phyloP scores from a whole-genome alignment of 495 filamentous ascomycete species.

The Hypoxylon fuscum region DNA sequence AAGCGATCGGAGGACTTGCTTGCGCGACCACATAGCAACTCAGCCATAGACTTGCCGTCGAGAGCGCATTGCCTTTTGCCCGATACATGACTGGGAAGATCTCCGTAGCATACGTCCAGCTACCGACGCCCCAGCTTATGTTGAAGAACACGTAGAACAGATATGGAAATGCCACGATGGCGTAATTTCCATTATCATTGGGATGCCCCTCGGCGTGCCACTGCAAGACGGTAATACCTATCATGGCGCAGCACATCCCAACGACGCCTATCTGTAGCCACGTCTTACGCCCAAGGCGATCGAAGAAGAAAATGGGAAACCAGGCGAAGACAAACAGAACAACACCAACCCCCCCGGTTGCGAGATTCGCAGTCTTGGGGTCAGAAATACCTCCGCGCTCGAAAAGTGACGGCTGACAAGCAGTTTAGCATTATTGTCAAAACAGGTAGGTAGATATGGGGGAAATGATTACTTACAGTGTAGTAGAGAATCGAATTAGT shows the following conservation, averaged over 20 bases:
- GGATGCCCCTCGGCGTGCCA: slow-evolving; percentile 36
- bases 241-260: slow-evolving; percentile 39
- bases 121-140: slow-evolving; percentile 44
- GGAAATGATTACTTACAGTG: slow-evolving; percentile 8
- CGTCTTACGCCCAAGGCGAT: slow-evolving; percentile 38
- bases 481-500: slow-evolving; percentile 44
- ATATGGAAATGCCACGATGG: slow-evolving; percentile 44
- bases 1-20: slow-evolving; percentile 31
- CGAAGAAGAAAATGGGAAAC: slow-evolving; percentile 39
- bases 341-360: slow-evolving; percentile 38
- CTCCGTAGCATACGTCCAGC: slow-evolving; percentile 44
- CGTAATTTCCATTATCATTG: slow-evolving; percentile 29
- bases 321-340: slow-evolving; percentile 38
- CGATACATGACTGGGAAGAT: slow-evolving; percentile 39
- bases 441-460: not conserved
- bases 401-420: slow-evolving; percentile 31
- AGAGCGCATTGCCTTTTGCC: slow-evolving; percentile 33
- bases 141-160: slow-evolving; percentile 44
- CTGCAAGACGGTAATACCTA: slow-evolving; percentile 37
- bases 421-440: not conserved
- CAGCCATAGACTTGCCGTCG: slow-evolving; percentile 36
- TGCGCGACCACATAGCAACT: slow-evolving; percentile 37
- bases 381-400: slow-evolving; percentile 39
- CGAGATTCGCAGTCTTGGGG: slow-evolving; percentile 35
- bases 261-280: slow-evolving; percentile 42